Evolutionary conservation across 148 eudicot species (phyloP), one percentile per base, ranked within the genome.

Genomic region (Rhododendron williamsianum): DNA sequence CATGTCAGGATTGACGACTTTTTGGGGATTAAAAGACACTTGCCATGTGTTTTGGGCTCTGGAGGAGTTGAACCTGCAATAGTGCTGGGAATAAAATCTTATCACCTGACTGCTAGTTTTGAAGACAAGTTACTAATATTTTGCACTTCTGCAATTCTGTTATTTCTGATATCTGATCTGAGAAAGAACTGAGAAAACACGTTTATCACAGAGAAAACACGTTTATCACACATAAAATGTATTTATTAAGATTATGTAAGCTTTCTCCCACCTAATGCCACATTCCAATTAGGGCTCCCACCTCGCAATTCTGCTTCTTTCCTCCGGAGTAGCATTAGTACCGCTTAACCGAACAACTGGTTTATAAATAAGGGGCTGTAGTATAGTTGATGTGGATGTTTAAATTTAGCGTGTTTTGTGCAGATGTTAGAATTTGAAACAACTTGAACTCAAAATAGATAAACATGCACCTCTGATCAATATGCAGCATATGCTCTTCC

Each of bases 1-100:
- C 72, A 36, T 3, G 11, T 56, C 18, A 56, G 46, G 45, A 51
- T 4, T 81, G 71, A 81, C 8, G 27, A 56, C 25, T 56, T 27
- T 16, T 33, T 35, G 23, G 83, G 83, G n/a, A 33, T 36, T 33
- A 35, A 81, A 56, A 33, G 33, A 16, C 10, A 21, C 49, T 35
- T 7, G 71, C 84, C 49, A 15, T 65, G 13, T 82, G 30, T 65
- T 82, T 63, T 82, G 77, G 46, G n/a, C 84, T 82, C 76, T 30
- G 27, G 27, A 11, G 56, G 56, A 67, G 58, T 76, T 82, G 36
- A 23, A 43, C 73, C 45, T 78, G 58, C 81, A 78, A 78, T 16
- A 48, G 23, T 78, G 23, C 80, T 41, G 80, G 46, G 49, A 38
- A 6, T 23, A 7, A 76, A 76, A 76, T 76, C 80, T 76, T 76